Evolutionary conservation across 2,329 filamentous ascomycete species (phyloP).

Genomic region (Didymella arachidicola): DNA sequence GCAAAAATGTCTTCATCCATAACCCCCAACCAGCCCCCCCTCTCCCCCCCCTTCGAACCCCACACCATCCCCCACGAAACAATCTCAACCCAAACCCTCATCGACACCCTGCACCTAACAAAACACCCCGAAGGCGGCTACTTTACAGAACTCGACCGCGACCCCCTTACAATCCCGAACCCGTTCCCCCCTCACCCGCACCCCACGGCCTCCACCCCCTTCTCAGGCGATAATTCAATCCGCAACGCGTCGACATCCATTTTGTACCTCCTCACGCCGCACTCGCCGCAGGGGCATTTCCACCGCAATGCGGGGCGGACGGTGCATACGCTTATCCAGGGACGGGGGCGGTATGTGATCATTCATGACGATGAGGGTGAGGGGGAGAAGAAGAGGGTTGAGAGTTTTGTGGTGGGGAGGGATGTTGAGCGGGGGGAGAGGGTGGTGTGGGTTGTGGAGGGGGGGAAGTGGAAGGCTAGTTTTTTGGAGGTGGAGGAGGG

Average conservation of each 20-base stretch:
- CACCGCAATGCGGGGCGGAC: slow-evolving; percentile 69
- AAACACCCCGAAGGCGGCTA: slow-evolving; percentile 62
- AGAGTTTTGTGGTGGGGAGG: slow-evolving; percentile 69
- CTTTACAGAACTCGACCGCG: slow-evolving; percentile 59
- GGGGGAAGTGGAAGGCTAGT: slow-evolving; percentile 71
- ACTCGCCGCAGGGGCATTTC: slow-evolving; percentile 64
- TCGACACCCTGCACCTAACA: slow-evolving; percentile 50
- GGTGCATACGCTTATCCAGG: slow-evolving; percentile 70
- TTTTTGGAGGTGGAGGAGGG: slow-evolving; percentile 61
- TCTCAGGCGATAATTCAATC: neutral
- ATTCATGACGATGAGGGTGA: slow-evolving; percentile 64
- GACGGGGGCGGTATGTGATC: slow-evolving; percentile 69
- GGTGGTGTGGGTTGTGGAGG: slow-evolving; percentile 73
- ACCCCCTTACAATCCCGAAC: slow-evolving; percentile 59
- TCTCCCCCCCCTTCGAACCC: slow-evolving; percentile 7
- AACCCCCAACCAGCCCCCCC: neutral
- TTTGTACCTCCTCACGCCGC: slow-evolving; percentile 69
- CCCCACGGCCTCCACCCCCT: slow-evolving; percentile 2
- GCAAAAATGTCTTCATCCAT: slow-evolving; percentile 5
- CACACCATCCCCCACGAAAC: slow-evolving; percentile 21
- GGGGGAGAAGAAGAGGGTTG: slow-evolving; percentile 61
- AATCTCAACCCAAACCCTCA: slow-evolving; percentile 23
- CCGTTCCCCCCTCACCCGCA: slow-evolving; percentile 53
- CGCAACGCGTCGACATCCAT: slow-evolving; percentile 67
- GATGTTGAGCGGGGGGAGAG: slow-evolving; percentile 66